These are phyloP conservation scores for Dorcoceras hygrometricum DNA, from an alignment of 257 asterid species.

Conservation along the genomic window DNA sequence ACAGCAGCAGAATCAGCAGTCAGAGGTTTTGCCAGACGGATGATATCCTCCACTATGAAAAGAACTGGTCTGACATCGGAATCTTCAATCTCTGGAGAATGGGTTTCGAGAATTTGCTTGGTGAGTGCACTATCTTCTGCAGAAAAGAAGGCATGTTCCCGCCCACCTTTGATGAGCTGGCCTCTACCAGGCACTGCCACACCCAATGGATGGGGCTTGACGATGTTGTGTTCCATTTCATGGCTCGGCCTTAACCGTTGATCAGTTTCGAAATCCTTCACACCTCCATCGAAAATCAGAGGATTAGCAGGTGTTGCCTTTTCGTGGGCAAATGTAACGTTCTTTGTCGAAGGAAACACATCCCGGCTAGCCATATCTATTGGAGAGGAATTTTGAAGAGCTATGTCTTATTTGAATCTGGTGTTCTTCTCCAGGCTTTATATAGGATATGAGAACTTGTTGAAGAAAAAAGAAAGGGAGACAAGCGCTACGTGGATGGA, in stretches of 20 bases:
- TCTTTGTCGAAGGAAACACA: slow-evolving; percentile 11
- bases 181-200: slow-evolving; percentile 15
- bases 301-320: neutral
- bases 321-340: slow-evolving; percentile 9
- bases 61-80: slow-evolving; percentile 56
- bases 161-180: slow-evolving; percentile 36
- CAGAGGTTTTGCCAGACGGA: slow-evolving; percentile 38
- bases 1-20: slow-evolving; percentile 24
- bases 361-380: slow-evolving; percentile 27
- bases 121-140: slow-evolving; percentile 55
- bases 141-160: slow-evolving; percentile 32
- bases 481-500: slow-evolving; percentile 22
- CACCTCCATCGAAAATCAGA: slow-evolving; percentile 6
- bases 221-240: slow-evolving; percentile 25
- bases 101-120: slow-evolving; percentile 47
- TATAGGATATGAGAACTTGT: slow-evolving; percentile 30
- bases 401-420: slow-evolving; percentile 22
- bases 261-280: slow-evolving; percentile 18
- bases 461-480: slow-evolving; percentile 6
- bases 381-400: neutral
- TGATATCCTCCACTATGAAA: slow-evolving; percentile 53
- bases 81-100: slow-evolving; percentile 52
- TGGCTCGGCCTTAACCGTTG: slow-evolving; percentile 19
- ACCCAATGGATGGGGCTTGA: slow-evolving; percentile 2
- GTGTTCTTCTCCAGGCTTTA: slow-evolving; percentile 24